Evolutionary conservation across 1,284 basidiomycete genomes (phyloP).

Genomic region (Salmacisia buchloeana): DNA sequence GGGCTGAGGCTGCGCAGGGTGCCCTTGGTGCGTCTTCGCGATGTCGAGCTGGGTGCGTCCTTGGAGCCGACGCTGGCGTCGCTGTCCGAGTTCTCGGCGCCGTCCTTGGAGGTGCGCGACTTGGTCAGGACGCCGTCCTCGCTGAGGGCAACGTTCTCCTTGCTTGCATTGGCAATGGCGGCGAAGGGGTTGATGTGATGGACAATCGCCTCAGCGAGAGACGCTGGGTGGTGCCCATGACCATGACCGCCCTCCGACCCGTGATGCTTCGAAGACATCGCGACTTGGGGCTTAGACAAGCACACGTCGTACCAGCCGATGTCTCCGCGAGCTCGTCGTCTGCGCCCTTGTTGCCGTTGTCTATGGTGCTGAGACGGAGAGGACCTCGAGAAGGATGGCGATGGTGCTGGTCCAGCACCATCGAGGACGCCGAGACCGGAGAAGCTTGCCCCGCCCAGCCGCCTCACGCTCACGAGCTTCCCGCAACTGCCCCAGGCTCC

Average conservation of each 20-base stretch:
- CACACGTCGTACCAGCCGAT: no score
- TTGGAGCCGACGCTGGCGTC: not conserved
- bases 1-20: conserved; percentile 3
- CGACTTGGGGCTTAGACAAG: not conserved
- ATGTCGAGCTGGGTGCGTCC: not conserved
- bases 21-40: no score
- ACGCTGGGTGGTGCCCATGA: not conserved
- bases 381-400: no score
- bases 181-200: conserved; percentile 7
- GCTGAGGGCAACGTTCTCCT: not conserved
- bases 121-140: conserved; percentile 5
- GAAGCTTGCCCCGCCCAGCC: no score
- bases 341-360: not conserved
- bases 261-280: not conserved
- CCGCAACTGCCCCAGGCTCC: no score
- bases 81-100: not conserved
- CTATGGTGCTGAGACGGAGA: no score
- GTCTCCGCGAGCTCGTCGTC: no score
- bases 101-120: not conserved
- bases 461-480: no score
- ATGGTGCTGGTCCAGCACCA: no score
- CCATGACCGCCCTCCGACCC: not conserved
- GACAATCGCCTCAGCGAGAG: not conserved
- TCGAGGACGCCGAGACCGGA: no score
- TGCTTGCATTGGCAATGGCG: not conserved